Base-by-base conservation (phyloP, 116 monocot genomes). In the Phalaenopsis hybrid region DNA sequence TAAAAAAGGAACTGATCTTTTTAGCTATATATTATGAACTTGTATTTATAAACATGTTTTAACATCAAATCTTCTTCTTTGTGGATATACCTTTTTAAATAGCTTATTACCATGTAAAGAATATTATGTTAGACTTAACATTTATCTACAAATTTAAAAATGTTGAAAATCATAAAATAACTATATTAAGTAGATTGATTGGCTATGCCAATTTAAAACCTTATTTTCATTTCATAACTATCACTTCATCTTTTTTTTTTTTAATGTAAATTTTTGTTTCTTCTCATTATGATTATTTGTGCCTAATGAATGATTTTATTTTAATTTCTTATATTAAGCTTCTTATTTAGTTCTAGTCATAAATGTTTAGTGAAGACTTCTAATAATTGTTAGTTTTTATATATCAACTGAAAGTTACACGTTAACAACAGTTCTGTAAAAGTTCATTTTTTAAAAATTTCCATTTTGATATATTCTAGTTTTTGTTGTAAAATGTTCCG, bases 31-130 rank as follows among this genome's bases (percentile, higher is more conserved):
- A 67, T 28, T 28, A 9, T 67, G 67, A 67, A 25, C 9, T 28
- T 67, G 21, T 67, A 67, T 67, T 67, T 28, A 25, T 67, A 67
- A 67, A 67, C 51, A 78, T 50, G 55, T 52, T 78, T 52, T 13
- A 78, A 78, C 20, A 51, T n/a, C 51, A 25, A 67, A 28, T 21
- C 28, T 9, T 67, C 21, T 67, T 67, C 48, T 67, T 67, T 55
- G 67, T 55, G 15, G 15, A 15, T 67, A 67, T 28, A 28, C 23
- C 21, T 70, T 69, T 33, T 12, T 12, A 28, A 70, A 31, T 34
- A 8, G 16, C 10, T 69, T 72, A 17, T 72, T 72, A 72, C 15
- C 16, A 37, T 72, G 72, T 72, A 37, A 72, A 72, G 8, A 41
- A 2, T 72, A 72, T 72, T 41, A 34, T 15, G 23, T 67, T 67